phyloP scores from a whole-genome alignment of 1,284 basidiomycete species.

The Xerocomus amazonicus region DNA sequence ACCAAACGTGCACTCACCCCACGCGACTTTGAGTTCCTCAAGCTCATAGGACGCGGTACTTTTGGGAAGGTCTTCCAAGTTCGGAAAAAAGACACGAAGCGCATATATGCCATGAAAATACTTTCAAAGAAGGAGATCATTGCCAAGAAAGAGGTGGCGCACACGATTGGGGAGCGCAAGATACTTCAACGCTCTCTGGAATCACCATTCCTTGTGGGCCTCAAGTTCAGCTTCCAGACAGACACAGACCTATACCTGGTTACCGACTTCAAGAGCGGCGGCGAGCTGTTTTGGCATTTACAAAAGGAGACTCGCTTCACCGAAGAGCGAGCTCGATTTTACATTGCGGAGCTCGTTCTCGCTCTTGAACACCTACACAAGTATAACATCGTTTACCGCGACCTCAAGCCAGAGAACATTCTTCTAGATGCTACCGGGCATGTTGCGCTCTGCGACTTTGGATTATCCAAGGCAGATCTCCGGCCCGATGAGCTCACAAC shows the following conservation, averaged over 20 bases:
- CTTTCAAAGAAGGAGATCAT: slow-evolving; percentile 98
- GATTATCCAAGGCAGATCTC: slow-evolving; percentile 94
- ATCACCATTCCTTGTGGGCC: slow-evolving; percentile 95
- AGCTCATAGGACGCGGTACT: slow-evolving; percentile 97
- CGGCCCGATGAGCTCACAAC: slow-evolving; percentile 94
- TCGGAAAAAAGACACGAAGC: slow-evolving; percentile 94
- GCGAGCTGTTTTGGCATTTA: slow-evolving; percentile 97
- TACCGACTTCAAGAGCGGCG: slow-evolving; percentile 98
- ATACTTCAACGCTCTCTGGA: slow-evolving; percentile 94
- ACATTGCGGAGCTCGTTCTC: slow-evolving; percentile 91
- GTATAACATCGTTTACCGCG: slow-evolving; percentile 96
- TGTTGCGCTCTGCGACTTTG: slow-evolving; percentile 96
- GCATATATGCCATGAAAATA: slow-evolving; percentile 99
- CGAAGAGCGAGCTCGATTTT: slow-evolving; percentile 92
- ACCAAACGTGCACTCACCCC: slow-evolving; percentile 81
- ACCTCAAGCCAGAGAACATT: slow-evolving; percentile 97
- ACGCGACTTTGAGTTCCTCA: slow-evolving; percentile 97
- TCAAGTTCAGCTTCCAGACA: slow-evolving; percentile 99
- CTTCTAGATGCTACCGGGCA: slow-evolving; percentile 95
- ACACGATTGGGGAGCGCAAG: slow-evolving; percentile 99
- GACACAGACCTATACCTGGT: slow-evolving; percentile 95
- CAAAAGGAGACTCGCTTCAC: slow-evolving; percentile 92
- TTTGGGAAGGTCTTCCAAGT: slow-evolving; percentile 99
- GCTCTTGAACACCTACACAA: slow-evolving; percentile 96
- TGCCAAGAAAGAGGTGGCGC: slow-evolving; percentile 98